phyloP scores from a whole-genome alignment of 2,329 filamentous ascomycete species.

The Xylariaceae sp. region DNA sequence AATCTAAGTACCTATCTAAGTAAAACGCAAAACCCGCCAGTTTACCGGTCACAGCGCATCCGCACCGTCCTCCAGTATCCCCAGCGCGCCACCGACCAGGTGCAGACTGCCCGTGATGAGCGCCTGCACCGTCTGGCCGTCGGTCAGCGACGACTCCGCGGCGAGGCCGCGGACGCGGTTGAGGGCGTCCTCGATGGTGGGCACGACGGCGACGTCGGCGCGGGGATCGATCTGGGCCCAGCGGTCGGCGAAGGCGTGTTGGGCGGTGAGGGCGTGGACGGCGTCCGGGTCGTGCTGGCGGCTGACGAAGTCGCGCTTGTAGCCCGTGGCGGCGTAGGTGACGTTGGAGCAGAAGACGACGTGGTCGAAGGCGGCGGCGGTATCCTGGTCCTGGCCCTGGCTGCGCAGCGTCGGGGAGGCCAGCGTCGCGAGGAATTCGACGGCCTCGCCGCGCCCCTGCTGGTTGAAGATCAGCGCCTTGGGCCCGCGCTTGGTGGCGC shows the following conservation, averaged over 20 bases:
- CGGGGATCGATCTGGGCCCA: conserved; percentile 52
- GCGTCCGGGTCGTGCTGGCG: conserved; percentile 54
- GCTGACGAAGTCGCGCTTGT: conserved; percentile 62
- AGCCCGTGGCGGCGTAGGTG: conserved; percentile 53
- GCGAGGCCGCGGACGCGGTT: conserved; percentile 46
- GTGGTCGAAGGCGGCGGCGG: conserved; percentile 66
- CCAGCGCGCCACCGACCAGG: conserved; percentile 59
- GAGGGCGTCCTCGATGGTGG: conserved; percentile 60
- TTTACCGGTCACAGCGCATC: conserved; percentile 42
- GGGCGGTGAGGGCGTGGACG: conserved; percentile 54
- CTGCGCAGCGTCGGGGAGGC: conserved; percentile 41
- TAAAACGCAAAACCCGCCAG: not conserved
- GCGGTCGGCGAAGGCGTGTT: conserved; percentile 55
- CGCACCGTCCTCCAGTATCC: conserved; percentile 51
- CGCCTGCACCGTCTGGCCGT: conserved; percentile 46
- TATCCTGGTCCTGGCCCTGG: conserved; percentile 33
- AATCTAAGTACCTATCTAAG: not conserved
- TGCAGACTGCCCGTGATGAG: conserved; percentile 67
- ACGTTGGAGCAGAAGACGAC: conserved; percentile 84
- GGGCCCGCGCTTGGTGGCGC: conserved; percentile 24
- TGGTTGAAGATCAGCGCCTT: conserved; percentile 87
- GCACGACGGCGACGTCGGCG: conserved; percentile 50
- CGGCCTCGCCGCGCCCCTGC: conserved; percentile 58
- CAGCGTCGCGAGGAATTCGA: conserved; percentile 56
- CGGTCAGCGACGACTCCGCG: conserved; percentile 26